phyloP scores from a whole-genome alignment of 306 rosid genomes.

The Macrotyloma uniflorum region DNA sequence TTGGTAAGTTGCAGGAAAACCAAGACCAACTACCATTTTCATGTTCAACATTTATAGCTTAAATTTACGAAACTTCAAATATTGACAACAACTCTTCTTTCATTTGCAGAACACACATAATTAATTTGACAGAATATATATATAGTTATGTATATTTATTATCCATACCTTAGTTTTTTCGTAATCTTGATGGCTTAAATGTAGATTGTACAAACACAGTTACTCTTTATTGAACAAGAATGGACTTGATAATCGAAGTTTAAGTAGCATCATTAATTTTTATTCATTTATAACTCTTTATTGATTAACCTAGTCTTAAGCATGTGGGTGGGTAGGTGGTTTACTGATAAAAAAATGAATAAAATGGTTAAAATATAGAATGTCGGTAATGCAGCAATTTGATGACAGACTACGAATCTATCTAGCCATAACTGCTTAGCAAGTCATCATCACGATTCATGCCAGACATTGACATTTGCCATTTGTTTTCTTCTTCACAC shows the following conservation, averaged over 20 bases:
- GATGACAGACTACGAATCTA: background rate
- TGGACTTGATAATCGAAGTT: too few species aligned
- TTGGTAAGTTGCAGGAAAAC: background rate
- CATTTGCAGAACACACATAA: background rate
- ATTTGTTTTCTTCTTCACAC: slow-evolving; percentile 34
- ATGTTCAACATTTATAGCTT: background rate
- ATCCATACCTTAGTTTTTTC: too few species aligned
- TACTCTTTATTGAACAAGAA: background rate
- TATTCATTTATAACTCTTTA: too few species aligned
- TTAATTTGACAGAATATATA: background rate
- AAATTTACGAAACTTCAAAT: background rate
- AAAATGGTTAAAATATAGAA: background rate
- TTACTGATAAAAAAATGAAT: background rate
- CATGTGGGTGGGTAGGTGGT: background rate
- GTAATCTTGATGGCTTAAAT: background rate
- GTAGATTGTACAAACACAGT: background rate
- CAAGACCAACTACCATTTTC: background rate
- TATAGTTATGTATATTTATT: too few species aligned
- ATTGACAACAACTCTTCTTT: background rate
- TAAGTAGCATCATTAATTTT: too few species aligned
- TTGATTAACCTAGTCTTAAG: too few species aligned
- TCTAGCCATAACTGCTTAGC: too few species aligned
- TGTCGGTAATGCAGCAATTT: slow-evolving; percentile 36
- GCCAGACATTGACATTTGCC: slow-evolving; percentile 43
- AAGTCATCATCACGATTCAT: slow-evolving; percentile 28